Evolutionary conservation across 2,329 filamentous ascomycete species (phyloP).

Genomic region (Thelonectria olida): DNA sequence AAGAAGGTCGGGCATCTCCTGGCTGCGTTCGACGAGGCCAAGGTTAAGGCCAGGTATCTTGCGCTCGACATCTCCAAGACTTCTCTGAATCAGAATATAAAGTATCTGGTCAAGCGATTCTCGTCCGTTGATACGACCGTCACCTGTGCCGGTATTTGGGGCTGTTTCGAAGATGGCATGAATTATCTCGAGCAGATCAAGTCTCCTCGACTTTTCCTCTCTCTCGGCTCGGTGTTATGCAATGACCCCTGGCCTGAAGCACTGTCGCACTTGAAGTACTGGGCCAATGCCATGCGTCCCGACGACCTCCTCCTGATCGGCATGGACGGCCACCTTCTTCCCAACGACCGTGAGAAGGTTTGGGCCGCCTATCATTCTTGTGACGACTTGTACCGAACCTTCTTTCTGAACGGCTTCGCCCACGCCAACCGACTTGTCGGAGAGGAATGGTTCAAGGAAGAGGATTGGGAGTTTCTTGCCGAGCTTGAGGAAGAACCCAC

Average conservation of each 20-base stretch:
- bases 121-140: slow-evolving; percentile 38
- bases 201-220: slow-evolving; percentile 50
- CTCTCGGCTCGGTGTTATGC: slow-evolving; percentile 53
- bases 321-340: slow-evolving; percentile 52
- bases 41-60: slow-evolving; percentile 46
- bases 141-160: slow-evolving; percentile 50
- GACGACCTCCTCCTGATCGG: slow-evolving; percentile 50
- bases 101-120: slow-evolving; percentile 43
- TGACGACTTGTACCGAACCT: slow-evolving; percentile 46
- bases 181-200: slow-evolving; percentile 42
- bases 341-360: slow-evolving; percentile 46
- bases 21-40: slow-evolving; percentile 44
- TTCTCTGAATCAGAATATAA: slow-evolving; percentile 48
- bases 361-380: slow-evolving; percentile 52
- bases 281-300: slow-evolving; percentile 47
- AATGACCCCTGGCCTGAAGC: slow-evolving; percentile 51
- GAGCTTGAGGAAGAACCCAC: slow-evolving; percentile 47
- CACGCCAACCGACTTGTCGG: slow-evolving; percentile 49
- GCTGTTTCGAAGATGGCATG: slow-evolving; percentile 50
- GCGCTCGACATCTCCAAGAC: slow-evolving; percentile 52
- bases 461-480: slow-evolving; percentile 51
- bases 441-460: slow-evolving; percentile 46
- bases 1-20: slow-evolving; percentile 52
- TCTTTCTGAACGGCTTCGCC: slow-evolving; percentile 52
- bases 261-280: slow-evolving; percentile 46